These are phyloP conservation scores for Acanthamoeba divionensis DNA, from an alignment of 208 protist species.

Conservation along the genomic window DNA sequence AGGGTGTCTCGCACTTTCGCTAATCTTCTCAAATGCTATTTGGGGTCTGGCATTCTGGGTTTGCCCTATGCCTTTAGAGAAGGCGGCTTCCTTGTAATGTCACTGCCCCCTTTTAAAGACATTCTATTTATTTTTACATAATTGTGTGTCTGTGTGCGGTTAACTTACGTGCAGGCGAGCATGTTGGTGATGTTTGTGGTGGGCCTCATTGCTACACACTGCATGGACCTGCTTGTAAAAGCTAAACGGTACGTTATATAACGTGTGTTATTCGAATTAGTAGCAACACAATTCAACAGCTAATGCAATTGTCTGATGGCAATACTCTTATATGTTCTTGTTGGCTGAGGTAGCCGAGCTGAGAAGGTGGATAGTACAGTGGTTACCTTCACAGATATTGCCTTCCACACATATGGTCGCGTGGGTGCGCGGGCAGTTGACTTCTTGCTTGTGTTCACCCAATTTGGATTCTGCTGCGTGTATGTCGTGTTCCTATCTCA, in stretches of 20 bases:
- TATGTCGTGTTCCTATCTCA: conserved; percentile 52
- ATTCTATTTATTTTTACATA: background rate
- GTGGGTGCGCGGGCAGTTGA: background rate
- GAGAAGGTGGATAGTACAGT: background rate
- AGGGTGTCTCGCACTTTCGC: conserved; percentile 35
- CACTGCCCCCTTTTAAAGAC: background rate
- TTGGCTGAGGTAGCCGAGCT: background rate
- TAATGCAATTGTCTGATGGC: background rate
- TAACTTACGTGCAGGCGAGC: background rate
- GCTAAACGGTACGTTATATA: background rate
- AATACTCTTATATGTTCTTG: too few relatives aligned
- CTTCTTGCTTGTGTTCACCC: conserved; percentile 51
- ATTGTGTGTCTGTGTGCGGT: background rate
- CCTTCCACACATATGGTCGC: background rate
- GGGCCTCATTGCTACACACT: conserved; percentile 36
- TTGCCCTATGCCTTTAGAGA: conserved; percentile 52
- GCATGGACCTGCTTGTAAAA: conserved; percentile 32
- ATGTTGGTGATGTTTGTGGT: conserved; percentile 38
- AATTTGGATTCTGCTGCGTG: conserved; percentile 54
- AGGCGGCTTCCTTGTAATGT: conserved; percentile 41
- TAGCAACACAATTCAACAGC: background rate
- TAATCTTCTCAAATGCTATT: conserved; percentile 42
- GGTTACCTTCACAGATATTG: conserved; percentile 44
- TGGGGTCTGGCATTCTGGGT: conserved; percentile 48
- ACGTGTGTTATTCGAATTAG: background rate